Evolutionary conservation across 2,329 filamentous ascomycete species (phyloP).

Genomic region (Fusarium protoensiforme): DNA sequence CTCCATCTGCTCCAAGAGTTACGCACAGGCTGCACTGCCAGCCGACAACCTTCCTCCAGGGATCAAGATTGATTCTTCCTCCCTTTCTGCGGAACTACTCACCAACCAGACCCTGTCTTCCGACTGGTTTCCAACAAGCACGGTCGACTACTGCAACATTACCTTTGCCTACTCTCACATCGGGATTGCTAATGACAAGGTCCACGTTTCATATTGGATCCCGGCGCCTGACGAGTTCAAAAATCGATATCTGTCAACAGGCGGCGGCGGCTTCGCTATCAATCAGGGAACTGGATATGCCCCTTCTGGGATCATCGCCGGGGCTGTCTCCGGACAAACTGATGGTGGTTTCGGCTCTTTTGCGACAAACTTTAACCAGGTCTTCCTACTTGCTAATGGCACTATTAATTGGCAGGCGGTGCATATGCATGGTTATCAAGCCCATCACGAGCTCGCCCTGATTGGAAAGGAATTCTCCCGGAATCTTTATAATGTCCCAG

Average conservation of each 20-base stretch:
- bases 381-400: slow-evolving; percentile 58
- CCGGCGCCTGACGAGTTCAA: slow-evolving; percentile 51
- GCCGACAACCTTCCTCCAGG: not conserved
- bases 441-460: slow-evolving; percentile 58
- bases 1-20: slow-evolving; percentile 3
- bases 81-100: not conserved
- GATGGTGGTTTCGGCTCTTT: slow-evolving; percentile 58
- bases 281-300: slow-evolving; percentile 26
- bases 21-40: not conserved
- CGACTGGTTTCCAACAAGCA: slow-evolving; percentile 6
- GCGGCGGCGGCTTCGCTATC: slow-evolving; percentile 54
- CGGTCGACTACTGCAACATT: slow-evolving; percentile 48
- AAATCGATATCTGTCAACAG: slow-evolving; percentile 58
- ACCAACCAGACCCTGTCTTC: not conserved
- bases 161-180: slow-evolving; percentile 50
- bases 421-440: slow-evolving; percentile 63
- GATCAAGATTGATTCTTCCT: not conserved
- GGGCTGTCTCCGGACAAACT: slow-evolving; percentile 53
- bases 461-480: slow-evolving; percentile 57
- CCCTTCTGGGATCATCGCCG: slow-evolving; percentile 54
- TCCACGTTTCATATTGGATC: slow-evolving; percentile 47
- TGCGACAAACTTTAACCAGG: slow-evolving; percentile 49
- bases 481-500: slow-evolving; percentile 50
- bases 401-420: slow-evolving; percentile 61
- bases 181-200: slow-evolving; percentile 45